Base-by-base conservation (phyloP, 129 eudicot species). In the Centella asiatica region DNA sequence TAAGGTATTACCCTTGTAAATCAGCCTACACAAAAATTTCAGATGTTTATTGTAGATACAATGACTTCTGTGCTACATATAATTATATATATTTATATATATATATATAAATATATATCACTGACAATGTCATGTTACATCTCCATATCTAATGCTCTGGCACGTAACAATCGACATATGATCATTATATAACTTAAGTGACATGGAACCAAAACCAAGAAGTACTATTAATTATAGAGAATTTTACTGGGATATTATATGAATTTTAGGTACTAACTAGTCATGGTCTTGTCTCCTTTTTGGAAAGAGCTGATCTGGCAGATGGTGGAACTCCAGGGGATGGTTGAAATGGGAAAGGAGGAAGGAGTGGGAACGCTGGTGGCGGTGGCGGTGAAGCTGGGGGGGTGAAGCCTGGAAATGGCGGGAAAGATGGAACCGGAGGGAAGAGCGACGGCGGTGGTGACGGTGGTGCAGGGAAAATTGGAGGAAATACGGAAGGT, bases 241-340 rank as follows among this genome's bases (percentile, higher is more conserved):
- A 58, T 34, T 64, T 27, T 64, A 69, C 80, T 34, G 5, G 54
- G 62, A 56, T 42, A 7, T 12, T 11, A 19, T 11, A 14, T 22
- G 37, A 59, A 2, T 44, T 24, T 42, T 17, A 27, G 20, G n/a
- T n/a, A n/a, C n/a, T n/a, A n/a, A n/a, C 17, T 65, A 72, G 45
- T 79, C 77, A 85, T 68, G 88, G 79, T 7, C 67, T 64, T 6
- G 66, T 25, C 56, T 69, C 58, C 54, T 76, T 66, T 24, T n/a
- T n/a, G n/a, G 74, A 49, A 58, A 33, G 28, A 56, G 67, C 62
- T 19, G 75, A 61, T 55, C 59, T 46, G 23, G 78, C 32, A 60
- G 85, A 71, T 19, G 86, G 78, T 44, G 84, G 92, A 46, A 52
- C 76, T 60, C 93, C 79, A 20, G 97, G 97, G 55, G 74, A 42